Evolutionary conservation across 805 yeast species (phyloP).

Genomic region (Cyberlindnera galapagoensis): DNA sequence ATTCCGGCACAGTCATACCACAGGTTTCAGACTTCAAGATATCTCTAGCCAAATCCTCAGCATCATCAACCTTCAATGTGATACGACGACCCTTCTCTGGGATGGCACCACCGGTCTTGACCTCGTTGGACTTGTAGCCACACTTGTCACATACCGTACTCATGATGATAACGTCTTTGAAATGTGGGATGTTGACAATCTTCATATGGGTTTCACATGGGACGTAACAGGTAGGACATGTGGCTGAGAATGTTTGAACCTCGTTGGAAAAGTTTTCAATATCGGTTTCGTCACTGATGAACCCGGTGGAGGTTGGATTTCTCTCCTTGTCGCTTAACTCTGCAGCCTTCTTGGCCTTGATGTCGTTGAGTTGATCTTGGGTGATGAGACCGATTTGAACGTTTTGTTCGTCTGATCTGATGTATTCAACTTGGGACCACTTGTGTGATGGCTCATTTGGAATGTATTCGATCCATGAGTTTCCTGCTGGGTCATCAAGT

Average conservation of each 20-base stretch:
- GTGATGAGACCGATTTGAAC: slow-evolving; percentile 76
- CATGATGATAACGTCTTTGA: slow-evolving; percentile 96
- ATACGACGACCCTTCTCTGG: slow-evolving; percentile 79
- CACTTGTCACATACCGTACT: slow-evolving; percentile 87
- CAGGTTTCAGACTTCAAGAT: slow-evolving; percentile 93
- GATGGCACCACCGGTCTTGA: slow-evolving; percentile 95
- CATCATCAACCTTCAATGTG: slow-evolving; percentile 68
- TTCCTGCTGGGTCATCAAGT: slow-evolving; percentile 93
- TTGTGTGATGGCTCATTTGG: slow-evolving; percentile 87
- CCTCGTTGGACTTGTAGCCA: slow-evolving; percentile 96
- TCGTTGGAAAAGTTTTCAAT: slow-evolving; percentile 84
- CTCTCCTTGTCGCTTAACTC: slow-evolving; percentile 21
- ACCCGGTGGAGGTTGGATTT: slow-evolving; percentile 45
- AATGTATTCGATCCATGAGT: slow-evolving; percentile 87
- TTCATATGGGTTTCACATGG: slow-evolving; percentile 94
- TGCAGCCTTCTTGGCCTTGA: slow-evolving; percentile 18
- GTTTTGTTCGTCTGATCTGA: slow-evolving; percentile 84
- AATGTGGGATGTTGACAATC: slow-evolving; percentile 93
- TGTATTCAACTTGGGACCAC: slow-evolving; percentile 81
- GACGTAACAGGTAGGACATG: slow-evolving; percentile 84
- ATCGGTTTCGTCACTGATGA: slow-evolving; percentile 64
- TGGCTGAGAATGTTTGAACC: slow-evolving; percentile 86
- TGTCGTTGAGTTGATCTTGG: slow-evolving; percentile 43
- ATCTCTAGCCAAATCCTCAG: slow-evolving; percentile 89
- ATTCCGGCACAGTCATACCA: slow-evolving; percentile 78